Evolutionary conservation across 371 early-diverging fungal species (phyloP), one percentile per base, ranked within the genome.

Genomic region (Mortierella sp.): DNA sequence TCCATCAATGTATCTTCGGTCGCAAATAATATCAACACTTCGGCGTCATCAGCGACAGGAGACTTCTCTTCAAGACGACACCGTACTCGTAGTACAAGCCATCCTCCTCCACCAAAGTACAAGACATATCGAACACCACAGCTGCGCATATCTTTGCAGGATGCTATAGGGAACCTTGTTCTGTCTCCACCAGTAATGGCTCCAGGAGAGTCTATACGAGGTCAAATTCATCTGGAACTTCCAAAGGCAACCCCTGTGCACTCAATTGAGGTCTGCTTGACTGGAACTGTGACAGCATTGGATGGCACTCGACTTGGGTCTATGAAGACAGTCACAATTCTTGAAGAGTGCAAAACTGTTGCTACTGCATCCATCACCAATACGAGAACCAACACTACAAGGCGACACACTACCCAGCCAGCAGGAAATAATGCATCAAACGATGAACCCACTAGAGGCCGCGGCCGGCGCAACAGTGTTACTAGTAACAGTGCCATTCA

Each of bases 111-210:
- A 12, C 81, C 81, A 69, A 81, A 81, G 39, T 81, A 81, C 67
- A 75, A 72, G 22, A 63, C 76, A 2, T 73, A 58, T 37, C 72
- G 76, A 39, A 81, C 81, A 30, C 81, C 81, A 14, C 81, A 81
- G 28, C 70, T 81, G 49, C 81, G 81, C 70, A 75, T 81, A 59
- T 81, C 81, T 0, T 60, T 81, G 22, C 81, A 81, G 66, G 81
- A 81, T 55, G 43, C 66, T 18, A 32, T 58, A 11, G 81, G 81
- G 26, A 75, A 75, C 51, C 66, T 69, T 11, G 73, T 72, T 16
- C 70, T 81, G 22, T 81, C 81, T 1, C 62, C 81, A 20, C 81
- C 81, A 3, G 81, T 81, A 11, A 81, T 81, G 81, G 81, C 81
- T 2, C 81, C 81, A 30, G 81, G 81, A 24, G 81, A 81, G 45